A percentile compares a stretch with the other conserved stretches of the same genome.
Evolutionary conservation across 169 alveolate species (phyloP).

Genomic region (Plasmodium sp.): DNA sequence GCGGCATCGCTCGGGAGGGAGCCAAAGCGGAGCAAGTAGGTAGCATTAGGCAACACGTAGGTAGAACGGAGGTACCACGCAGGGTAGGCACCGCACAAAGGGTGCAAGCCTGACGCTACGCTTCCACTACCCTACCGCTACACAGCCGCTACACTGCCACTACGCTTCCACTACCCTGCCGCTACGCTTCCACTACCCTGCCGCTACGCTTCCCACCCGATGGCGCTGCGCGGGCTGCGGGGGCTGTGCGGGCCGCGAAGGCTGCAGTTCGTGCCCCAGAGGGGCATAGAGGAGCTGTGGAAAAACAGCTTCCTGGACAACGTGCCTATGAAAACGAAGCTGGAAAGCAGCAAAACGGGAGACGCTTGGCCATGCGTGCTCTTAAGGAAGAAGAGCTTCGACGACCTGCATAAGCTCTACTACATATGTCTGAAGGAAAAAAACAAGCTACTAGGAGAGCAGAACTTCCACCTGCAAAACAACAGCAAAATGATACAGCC

Average conservation of each 20-base stretch:
- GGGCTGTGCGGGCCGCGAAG: neutral
- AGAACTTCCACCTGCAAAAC: conserved; percentile 85
- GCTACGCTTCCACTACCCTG: neutral
- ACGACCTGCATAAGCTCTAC: conserved; percentile 88
- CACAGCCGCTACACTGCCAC: too few relatives aligned
- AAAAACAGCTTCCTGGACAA: conserved; percentile 82
- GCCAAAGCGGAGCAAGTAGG: neutral
- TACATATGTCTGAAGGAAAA: conserved; percentile 88
- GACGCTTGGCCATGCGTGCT: conserved; percentile 90
- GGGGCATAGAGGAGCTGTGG: conserved; percentile 88
- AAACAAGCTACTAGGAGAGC: conserved; percentile 87
- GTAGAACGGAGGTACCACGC: neutral
- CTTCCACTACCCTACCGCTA: too few relatives aligned
- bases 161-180: too few relatives aligned
- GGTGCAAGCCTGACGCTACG: neutral
- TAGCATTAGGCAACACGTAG: neutral
- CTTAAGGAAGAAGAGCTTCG: conserved; percentile 87
- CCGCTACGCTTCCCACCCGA: neutral
- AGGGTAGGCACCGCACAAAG: neutral
- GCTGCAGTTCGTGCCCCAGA: conserved; percentile 69
- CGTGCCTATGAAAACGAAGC: conserved; percentile 76
- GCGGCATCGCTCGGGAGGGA: neutral
- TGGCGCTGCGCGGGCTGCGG: neutral
- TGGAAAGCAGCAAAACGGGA: conserved; percentile 84
- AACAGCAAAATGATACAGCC: conserved; percentile 81